phyloP scores from a whole-genome alignment of 192 early-diverging fungal genomes.

The Linnemannia hyalina region DNA sequence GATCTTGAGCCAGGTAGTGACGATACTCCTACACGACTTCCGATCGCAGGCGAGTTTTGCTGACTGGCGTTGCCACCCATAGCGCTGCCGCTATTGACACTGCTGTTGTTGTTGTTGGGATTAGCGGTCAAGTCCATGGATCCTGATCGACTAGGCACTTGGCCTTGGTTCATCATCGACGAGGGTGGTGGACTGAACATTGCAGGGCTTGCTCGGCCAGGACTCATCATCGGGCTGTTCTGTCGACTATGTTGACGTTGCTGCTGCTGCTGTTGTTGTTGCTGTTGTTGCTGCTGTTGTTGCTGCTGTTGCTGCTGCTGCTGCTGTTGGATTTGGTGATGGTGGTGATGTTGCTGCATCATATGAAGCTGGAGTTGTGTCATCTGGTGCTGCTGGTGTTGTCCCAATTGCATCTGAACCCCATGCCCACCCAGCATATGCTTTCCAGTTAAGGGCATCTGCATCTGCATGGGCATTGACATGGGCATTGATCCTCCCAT shows the following conservation, averaged over 20 bases:
- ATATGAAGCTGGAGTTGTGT: slow-evolving; percentile 16
- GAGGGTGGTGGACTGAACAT: slow-evolving; percentile 43
- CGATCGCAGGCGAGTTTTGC: slow-evolving; percentile 29
- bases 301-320: slow-evolving; percentile 39
- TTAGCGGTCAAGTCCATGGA: slow-evolving; percentile 25
- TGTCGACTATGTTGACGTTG: slow-evolving; percentile 35
- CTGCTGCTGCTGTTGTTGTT: slow-evolving; percentile 26
- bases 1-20: slow-evolving; percentile 34
- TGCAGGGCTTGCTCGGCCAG: slow-evolving; percentile 36
- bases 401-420: slow-evolving; percentile 41
- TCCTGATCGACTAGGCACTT: slow-evolving; percentile 35
- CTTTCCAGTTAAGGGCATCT: slow-evolving; percentile 30
- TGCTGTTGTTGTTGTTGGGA: slow-evolving; percentile 16
- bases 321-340: slow-evolving; percentile 31
- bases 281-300: slow-evolving; percentile 27
- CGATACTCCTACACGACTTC: slow-evolving; percentile 9
- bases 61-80: slow-evolving; percentile 10
- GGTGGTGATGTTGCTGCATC: slow-evolving; percentile 22
- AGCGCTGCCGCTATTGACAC: background rate
- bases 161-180: slow-evolving; percentile 18
- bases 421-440: slow-evolving; percentile 37
- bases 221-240: slow-evolving; percentile 48
- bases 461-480: slow-evolving; percentile 24
- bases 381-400: slow-evolving; percentile 47
- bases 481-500: slow-evolving; percentile 27